Evolutionary conservation across 495 filamentous ascomycete genomes (phyloP).

Genomic region (Aspergillus bertholletiae): DNA sequence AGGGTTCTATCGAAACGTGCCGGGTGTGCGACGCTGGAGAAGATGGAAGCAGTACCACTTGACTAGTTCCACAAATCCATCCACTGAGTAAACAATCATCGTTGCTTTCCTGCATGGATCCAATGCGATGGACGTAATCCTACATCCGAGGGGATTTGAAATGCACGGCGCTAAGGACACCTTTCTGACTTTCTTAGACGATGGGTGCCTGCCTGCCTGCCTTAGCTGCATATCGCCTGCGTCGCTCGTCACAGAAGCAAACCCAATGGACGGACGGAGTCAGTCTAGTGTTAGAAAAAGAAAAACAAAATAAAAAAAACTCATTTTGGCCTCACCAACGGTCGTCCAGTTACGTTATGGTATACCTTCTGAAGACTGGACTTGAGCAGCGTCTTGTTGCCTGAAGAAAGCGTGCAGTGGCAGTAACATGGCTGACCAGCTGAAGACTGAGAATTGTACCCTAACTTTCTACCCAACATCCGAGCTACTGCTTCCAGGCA

Average conservation of each 20-base stretch:
- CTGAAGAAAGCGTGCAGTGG: neutral
- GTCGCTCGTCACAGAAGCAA: neutral
- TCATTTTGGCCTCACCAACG: neutral
- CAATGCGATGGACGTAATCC: neutral
- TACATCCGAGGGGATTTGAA: neutral
- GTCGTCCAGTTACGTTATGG: neutral
- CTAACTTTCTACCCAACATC: neutral
- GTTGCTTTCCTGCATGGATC: slow-evolving; percentile 1
- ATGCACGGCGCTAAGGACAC: slow-evolving; percentile 4
- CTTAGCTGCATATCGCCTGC: slow-evolving; percentile 1
- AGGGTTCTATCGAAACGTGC: neutral
- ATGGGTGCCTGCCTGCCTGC: slow-evolving; percentile 1
- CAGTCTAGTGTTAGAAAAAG: neutral
- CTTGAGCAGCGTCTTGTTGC: neutral
- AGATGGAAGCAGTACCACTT: neutral
- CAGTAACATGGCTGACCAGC: neutral
- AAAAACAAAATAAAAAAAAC: neutral
- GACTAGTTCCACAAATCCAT: neutral
- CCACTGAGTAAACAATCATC: neutral
- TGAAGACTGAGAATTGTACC: no score
- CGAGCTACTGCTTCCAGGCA: neutral
- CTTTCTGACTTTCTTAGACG: neutral
- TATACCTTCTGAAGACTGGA: neutral
- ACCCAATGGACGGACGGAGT: neutral
- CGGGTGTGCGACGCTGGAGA: neutral